phyloP scores from a whole-genome alignment of 2,329 filamentous ascomycete species.

The Hypoxylon rubiginosum region DNA sequence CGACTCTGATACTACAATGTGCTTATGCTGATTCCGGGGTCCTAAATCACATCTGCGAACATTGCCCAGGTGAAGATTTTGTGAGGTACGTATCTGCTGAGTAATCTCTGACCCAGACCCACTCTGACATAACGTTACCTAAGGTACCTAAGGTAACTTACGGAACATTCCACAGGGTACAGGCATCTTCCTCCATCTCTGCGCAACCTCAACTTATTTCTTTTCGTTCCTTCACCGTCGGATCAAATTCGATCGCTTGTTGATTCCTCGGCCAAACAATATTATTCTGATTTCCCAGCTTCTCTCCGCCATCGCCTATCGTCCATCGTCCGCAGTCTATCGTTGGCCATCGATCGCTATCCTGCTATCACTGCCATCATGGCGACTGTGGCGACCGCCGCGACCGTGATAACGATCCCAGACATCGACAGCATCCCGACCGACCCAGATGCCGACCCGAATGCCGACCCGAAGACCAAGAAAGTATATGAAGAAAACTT shows the following conservation, averaged over 20 bases:
- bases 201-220: background rate
- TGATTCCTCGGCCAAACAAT: background rate
- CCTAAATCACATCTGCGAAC: too few relatives aligned
- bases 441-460: conserved; percentile 44
- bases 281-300: background rate
- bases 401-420: conserved; percentile 28
- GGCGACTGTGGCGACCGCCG: conserved; percentile 30
- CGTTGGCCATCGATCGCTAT: too few relatives aligned
- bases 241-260: conserved; percentile 9
- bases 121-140: conserved; percentile 32
- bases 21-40: too few relatives aligned
- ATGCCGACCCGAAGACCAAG: conserved; percentile 43
- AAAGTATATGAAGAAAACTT: conserved; percentile 82
- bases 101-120: conserved; percentile 10
- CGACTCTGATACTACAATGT: background rate
- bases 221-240: conserved; percentile 22
- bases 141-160: background rate
- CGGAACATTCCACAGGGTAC: conserved; percentile 20
- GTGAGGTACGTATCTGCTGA: conserved; percentile 10
- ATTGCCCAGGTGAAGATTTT: too few relatives aligned
- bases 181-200: conserved; percentile 29
- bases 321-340: background rate
- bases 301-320: background rate
- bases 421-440: conserved; percentile 23
- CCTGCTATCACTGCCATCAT: conserved; percentile 27